Evolutionary conservation across 2,329 filamentous ascomycete species (phyloP), one percentile per base, ranked within the genome.

Genomic region (Claviceps citrina): DNA sequence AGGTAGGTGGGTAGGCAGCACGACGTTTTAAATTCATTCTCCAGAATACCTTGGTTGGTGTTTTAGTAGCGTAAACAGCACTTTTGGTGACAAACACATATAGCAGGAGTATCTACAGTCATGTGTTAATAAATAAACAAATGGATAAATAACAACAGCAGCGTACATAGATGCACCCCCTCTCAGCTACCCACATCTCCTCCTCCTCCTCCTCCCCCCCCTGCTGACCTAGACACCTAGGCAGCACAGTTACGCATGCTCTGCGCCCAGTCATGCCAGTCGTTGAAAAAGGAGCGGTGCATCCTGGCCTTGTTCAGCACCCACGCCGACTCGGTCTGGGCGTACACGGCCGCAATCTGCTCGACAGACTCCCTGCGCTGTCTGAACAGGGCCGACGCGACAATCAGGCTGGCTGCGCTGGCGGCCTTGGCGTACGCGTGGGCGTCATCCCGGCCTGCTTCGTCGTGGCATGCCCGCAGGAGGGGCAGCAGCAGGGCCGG

Each of bases 251-350:
- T n/a, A n/a, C 27, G 63, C 63, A 50, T 66, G 61, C 65, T 69
- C 54, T 70, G 66, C 52, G 70, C 77, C 81, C 81, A 86, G 52
- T 84, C 83, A 47, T 77, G 67, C 78, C 79, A 85, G 45, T 84
- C 79, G 2, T 67, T 66, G 49, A 84, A 82, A 58, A 85, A 80
- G 1, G 66, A 66, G 18, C 70, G 67, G 58, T 79, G 76, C 35
- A 83, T 65, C 57, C 69, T 71, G 32, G 67, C 67, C 51, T 69
- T 67, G 26, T 71, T 71, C 47, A 70, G 59, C 44, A 78, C 65
- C 67, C 77, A 80, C 35, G 63, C 50, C 36, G 53, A 51, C 58
- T 78, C 68, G 12, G 77, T 78, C 46, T 68, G 62, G 2, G 66
- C 68, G 60, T 86, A 85, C n/a, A 81, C 63, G 42, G 64, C 68